phyloP scores from a whole-genome alignment of 2,329 filamentous ascomycete species.

The Aspergillus oerlinghausenensis region DNA sequence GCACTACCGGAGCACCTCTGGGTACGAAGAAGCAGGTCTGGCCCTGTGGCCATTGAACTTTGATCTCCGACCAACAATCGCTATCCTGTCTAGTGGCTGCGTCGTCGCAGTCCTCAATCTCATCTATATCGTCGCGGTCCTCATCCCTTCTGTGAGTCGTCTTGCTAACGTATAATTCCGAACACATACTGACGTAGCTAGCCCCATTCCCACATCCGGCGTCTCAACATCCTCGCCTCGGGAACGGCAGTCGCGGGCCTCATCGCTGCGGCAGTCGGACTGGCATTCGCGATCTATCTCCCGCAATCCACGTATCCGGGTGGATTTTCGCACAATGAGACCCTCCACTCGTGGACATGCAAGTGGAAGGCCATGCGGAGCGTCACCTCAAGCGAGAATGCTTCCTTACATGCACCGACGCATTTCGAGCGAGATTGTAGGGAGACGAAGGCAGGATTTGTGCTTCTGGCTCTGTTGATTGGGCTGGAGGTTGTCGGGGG shows the following conservation, averaged over 20 bases:
- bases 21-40: slow-evolving; percentile 30
- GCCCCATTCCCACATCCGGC: slow-evolving; percentile 33
- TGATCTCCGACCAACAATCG: slow-evolving; percentile 37
- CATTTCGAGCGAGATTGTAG: slow-evolving; percentile 37
- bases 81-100: slow-evolving; percentile 33
- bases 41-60: slow-evolving; percentile 41
- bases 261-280: slow-evolving; percentile 28
- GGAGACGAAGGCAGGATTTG: slow-evolving; percentile 33
- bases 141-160: slow-evolving; percentile 34
- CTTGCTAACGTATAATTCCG: background rate
- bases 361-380: slow-evolving; percentile 29
- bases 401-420: slow-evolving; percentile 22
- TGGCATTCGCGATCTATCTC: slow-evolving; percentile 31
- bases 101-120: slow-evolving; percentile 31
- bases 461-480: slow-evolving; percentile 31
- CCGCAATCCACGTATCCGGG: slow-evolving; percentile 25
- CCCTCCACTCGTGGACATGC: slow-evolving; percentile 40
- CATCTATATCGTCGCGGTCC: slow-evolving; percentile 28
- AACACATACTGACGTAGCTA: slow-evolving; percentile 11
- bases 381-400: slow-evolving; percentile 10
- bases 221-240: slow-evolving; percentile 32
- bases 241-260: slow-evolving; percentile 33
- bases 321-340: slow-evolving; percentile 31
- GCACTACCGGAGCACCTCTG: slow-evolving; percentile 35
- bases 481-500: slow-evolving; percentile 34